Percentiles rank a stretch among this genome's conserved stretches.
Conservation (phyloP, 2,329 filamentous ascomycete species). For the Colletotrichum tamarilloi region DNA sequence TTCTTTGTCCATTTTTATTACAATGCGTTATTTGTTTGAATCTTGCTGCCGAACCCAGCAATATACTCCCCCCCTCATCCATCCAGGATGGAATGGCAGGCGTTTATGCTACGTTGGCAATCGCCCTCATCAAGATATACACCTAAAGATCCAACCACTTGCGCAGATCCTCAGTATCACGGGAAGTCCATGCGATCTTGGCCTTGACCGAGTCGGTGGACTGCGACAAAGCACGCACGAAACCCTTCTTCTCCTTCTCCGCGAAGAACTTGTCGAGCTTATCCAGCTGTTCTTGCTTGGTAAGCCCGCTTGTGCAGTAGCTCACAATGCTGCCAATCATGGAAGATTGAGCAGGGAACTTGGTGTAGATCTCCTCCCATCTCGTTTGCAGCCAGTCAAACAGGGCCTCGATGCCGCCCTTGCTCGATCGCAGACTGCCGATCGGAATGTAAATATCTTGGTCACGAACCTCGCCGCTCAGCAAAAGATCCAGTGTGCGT, state of each 20-base stretch:
- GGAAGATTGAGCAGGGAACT: constrained; percentile 85
- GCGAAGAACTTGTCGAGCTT: constrained; percentile 85
- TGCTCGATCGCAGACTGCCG: constrained; percentile 79
- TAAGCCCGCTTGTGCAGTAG: constrained; percentile 85
- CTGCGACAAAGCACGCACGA: constrained; percentile 90
- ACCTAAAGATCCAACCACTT: constrained; percentile 57
- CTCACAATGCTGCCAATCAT: constrained; percentile 88
- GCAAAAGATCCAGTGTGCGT: constrained; percentile 79
- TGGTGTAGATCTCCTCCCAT: constrained; percentile 86
- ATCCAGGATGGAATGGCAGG: not conserved
- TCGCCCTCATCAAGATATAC: not conserved
- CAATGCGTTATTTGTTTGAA: not conserved
- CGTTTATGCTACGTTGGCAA: not conserved
- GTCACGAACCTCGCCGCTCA: constrained; percentile 87
- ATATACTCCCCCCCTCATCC: not conserved
- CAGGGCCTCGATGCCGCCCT: constrained; percentile 81
- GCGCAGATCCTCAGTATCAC: constrained; percentile 79
- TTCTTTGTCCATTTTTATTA: not conserved
- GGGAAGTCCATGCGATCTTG: constrained; percentile 83
- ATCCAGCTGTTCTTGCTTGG: constrained; percentile 78
- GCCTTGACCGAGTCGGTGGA: constrained; percentile 85
- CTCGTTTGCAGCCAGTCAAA: constrained; percentile 88
- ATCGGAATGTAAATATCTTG: constrained; percentile 95
- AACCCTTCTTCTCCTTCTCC: constrained; percentile 83
- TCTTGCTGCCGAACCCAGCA: not conserved